phyloP scores from a whole-genome alignment of 2,329 filamentous ascomycete species.

The Lasiodiplodia hormozganensis region DNA sequence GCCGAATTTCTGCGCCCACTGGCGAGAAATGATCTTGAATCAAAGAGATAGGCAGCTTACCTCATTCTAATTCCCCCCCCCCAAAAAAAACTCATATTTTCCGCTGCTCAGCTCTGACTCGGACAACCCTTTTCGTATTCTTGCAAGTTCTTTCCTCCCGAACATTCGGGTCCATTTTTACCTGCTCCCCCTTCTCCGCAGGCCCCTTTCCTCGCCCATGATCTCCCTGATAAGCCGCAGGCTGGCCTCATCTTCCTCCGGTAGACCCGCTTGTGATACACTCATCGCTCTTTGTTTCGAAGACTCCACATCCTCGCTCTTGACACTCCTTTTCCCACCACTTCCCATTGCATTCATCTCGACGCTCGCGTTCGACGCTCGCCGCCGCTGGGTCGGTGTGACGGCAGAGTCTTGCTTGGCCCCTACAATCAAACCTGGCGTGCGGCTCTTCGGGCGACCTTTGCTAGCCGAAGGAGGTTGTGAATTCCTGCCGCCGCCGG shows the following conservation, averaged over 20 bases:
- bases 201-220: slow-evolving; percentile 40
- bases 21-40: not conserved
- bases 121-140: not conserved
- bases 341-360: slow-evolving; percentile 8
- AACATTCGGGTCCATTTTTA: not conserved
- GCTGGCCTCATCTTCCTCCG: slow-evolving; percentile 39
- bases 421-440: slow-evolving; percentile 20
- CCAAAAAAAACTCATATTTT: not conserved
- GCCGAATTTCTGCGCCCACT: not conserved
- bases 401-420: not conserved
- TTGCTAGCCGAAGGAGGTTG: slow-evolving; percentile 32
- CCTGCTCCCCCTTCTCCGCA: slow-evolving; percentile 35
- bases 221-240: slow-evolving; percentile 42
- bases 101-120: not conserved
- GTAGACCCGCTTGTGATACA: slow-evolving; percentile 34
- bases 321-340: slow-evolving; percentile 31
- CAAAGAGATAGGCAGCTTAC: slow-evolving; percentile 5
- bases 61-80: slow-evolving; percentile 3
- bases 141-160: not conserved
- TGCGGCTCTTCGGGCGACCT: slow-evolving; percentile 36
- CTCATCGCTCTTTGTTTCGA: slow-evolving; percentile 40
- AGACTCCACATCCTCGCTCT: slow-evolving; percentile 37
- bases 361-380: slow-evolving; percentile 30
- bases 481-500: slow-evolving; percentile 33
- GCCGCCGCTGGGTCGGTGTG: slow-evolving; percentile 6